Evolutionary conservation across 2,329 filamentous ascomycete genomes (phyloP).

Genomic region (Colletotrichum siamense): DNA sequence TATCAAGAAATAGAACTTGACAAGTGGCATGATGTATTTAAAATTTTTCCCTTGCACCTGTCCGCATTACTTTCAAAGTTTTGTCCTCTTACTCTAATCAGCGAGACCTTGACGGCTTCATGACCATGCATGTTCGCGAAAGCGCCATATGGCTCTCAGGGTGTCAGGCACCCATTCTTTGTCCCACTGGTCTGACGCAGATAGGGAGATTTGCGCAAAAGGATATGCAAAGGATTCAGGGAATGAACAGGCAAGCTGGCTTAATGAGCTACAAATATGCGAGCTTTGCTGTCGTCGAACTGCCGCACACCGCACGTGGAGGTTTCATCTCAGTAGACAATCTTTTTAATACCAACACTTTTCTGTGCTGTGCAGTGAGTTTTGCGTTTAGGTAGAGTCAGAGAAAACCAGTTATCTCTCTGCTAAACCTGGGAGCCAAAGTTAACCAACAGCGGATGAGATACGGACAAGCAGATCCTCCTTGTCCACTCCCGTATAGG

Average conservation of each 20-base stretch:
- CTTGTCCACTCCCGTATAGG: accelerated
- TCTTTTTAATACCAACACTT: no score
- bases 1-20: background rate
- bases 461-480: background rate
- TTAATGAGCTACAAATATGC: no score
- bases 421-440: accelerated
- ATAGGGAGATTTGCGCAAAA: accelerated
- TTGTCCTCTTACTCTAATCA: accelerated
- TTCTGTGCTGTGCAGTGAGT: no score
- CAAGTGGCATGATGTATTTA: accelerated
- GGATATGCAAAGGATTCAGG: accelerated
- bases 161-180: background rate
- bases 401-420: background rate
- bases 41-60: background rate
- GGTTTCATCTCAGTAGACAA: no score
- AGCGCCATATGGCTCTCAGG: background rate
- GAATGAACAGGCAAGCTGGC: accelerated
- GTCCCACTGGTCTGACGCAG: background rate
- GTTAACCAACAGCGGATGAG: background rate
- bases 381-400: background rate
- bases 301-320: no score
- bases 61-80: background rate
- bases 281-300: no score
- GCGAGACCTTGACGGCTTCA: background rate
- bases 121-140: background rate